phyloP scores from a whole-genome alignment of 768 basidiomycete species.

The Dioszegia hungarica region DNA sequence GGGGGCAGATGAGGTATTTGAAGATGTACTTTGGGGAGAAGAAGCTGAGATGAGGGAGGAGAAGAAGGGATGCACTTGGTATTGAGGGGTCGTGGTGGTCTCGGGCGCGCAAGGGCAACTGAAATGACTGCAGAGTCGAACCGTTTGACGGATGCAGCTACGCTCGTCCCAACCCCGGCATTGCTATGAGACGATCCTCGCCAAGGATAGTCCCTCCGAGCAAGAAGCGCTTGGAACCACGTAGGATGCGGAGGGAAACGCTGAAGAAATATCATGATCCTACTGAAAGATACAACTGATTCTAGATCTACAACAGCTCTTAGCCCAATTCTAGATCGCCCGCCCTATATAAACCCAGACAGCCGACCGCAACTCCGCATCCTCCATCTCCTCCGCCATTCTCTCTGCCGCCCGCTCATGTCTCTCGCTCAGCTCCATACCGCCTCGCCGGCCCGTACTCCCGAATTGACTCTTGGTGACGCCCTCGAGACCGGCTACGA shows the following conservation, averaged over 20 bases:
- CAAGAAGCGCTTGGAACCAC: too few relatives aligned
- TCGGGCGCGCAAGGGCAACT: too few relatives aligned
- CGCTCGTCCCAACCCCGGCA: too few relatives aligned
- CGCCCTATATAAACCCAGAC: neutral
- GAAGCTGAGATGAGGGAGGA: slow-evolving; percentile 23
- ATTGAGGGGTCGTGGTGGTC: too few relatives aligned
- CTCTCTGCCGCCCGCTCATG: neutral
- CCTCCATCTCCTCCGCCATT: slow-evolving; percentile 4
- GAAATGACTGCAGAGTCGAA: too few relatives aligned
- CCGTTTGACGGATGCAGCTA: too few relatives aligned
- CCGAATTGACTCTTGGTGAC: slow-evolving; percentile 1
- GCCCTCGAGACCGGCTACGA: neutral
- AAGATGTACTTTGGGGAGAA: slow-evolving; percentile 54
- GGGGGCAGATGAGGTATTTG: slow-evolving; percentile 90
- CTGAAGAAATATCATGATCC: neutral
- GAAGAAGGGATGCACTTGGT: too few relatives aligned
- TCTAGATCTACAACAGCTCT: neutral
- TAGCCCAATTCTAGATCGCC: neutral
- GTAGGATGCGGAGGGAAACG: neutral
- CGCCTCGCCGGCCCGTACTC: neutral
- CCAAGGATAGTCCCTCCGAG: too few relatives aligned
- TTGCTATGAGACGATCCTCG: too few relatives aligned
- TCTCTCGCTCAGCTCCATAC: neutral
- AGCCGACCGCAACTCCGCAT: neutral
- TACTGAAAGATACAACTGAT: neutral